Base-by-base conservation (phyloP, 257 asterid species). In the Solanum chilense region DNA sequence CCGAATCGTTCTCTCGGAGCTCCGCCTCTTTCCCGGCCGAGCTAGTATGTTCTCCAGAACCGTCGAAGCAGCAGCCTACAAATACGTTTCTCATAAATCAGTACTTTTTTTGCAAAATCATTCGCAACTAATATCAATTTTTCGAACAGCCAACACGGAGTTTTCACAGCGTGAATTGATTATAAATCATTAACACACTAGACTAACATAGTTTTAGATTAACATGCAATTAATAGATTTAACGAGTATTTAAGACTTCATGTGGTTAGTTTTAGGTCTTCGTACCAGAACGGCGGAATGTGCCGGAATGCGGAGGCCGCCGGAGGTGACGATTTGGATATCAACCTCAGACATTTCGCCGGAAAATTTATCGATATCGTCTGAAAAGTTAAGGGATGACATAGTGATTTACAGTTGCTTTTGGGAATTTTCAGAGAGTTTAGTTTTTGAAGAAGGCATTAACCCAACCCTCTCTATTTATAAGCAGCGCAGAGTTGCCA, bases 51-150 rank as follows among this genome's bases (percentile, higher is more conserved):
- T 94, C 90, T 96, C 99, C 91, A 96, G 89, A 83, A 96, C 98
- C 86, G 98, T 91, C 83, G 99, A 94, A 15, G 95, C 96, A 5
- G 98, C 89, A 21, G 95, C 98, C 99, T 96, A 89, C 69, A 82
- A 80, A 18, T 27, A 85, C 12, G 16, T 83, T 33, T 37, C 45
- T 73, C 2, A 64, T 3, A 56, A 0, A 20, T 39, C 76, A 52
- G 83, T 76, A 45, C 11, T 39, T 45, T 3, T 3, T 45, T 16
- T 6, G 3, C 41, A 52, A 16, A 15, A 18, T n/a, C 71, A 64
- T 64, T 64, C 12, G 18, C 33, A n/a, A 64, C 71, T 11, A 13
- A n/a, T n/a, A 64, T 25, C 71, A 64, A 12, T 64, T 64, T 60
- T 64, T 64, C 33, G 33, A 49, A n/a, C 33, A 27, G 71, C 71